Evolutionary conservation across 192 early-diverging fungal genomes (phyloP), one percentile per base, ranked within the genome.

Genomic region (Coemansia sp.): DNA sequence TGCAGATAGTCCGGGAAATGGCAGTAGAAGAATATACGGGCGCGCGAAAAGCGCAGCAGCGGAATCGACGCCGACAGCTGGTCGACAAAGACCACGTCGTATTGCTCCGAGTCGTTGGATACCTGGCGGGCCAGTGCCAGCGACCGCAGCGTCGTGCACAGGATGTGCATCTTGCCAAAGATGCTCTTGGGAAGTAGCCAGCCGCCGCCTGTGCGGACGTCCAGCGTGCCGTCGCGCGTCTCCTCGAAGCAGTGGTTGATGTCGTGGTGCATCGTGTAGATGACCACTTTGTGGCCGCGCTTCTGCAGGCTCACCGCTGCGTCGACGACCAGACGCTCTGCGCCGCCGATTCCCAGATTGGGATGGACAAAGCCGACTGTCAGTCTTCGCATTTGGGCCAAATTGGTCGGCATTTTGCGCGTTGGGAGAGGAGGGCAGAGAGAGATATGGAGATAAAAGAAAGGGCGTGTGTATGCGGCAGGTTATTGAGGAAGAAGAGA

Each of bases 221-320:
- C 73, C 10, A 96, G 82, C 14, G 92, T 93, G 32, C 92, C 93
- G 70, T 95, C 89, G 59, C 84, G 78, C 4, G 94, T 95, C 76
- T 98, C 95, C 61, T 88, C 84, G 73, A 98, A 98, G 75, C 92
- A 92, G 74, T 96, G 95, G 6, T 72, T 49, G 0, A 83, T 76
- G 72, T 95, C 93, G 67, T 95, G 93, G 78, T 96, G 93, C 59
- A 91, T 91, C 16, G 95, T 98, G 74, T 88, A 96, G 56, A 98
- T 82, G 30, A 75, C 62, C 2, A 96, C 88, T 10, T 80, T 52
- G 78, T 98, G 92, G 14, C 95, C 95, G 25, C 75, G 82, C 23
- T 83, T 68, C 74, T 91, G 85, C 60, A 95, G 82, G 24, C 89
- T 90, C 5, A 89, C 69, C 6, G 93, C 94, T 1, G 93, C 89